These are phyloP conservation scores for Pichia sp. DNA, from an alignment of 1,139 yeast genomes.

Conservation along the genomic window DNA sequence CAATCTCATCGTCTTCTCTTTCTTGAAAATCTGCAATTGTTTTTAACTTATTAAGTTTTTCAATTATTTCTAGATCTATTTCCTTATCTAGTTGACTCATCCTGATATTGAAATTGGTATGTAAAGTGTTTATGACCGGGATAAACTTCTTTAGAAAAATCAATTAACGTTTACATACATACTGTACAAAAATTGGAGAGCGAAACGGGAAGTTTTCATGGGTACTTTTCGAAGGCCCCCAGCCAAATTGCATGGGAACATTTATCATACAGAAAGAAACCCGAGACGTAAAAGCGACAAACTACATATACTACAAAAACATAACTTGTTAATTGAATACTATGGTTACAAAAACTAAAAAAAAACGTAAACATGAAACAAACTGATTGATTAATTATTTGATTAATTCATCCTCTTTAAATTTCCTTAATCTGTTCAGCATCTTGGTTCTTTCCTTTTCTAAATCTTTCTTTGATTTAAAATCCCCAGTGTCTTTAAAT, in stretches of 20 bases:
- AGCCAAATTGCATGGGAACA: too few species aligned
- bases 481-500: neutral
- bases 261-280: too few species aligned
- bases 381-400: neutral
- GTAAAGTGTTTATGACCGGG: neutral
- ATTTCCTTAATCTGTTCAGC: constrained; percentile 1
- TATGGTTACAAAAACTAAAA: too few species aligned
- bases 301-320: too few species aligned
- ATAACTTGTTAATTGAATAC: too few species aligned
- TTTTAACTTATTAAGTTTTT: constrained; percentile 1
- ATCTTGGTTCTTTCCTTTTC: constrained; percentile 8
- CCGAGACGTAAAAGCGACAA: too few species aligned
- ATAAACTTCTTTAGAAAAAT: too few species aligned
- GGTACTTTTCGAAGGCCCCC: too few species aligned
- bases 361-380: too few species aligned
- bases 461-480: neutral
- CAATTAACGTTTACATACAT: too few species aligned
- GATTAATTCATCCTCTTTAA: constrained; percentile 1
- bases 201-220: too few species aligned
- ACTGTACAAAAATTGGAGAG: too few species aligned
- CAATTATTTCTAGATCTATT: neutral
- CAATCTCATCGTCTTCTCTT: constrained; percentile 4
- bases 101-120: neutral
- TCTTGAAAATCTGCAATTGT: neutral
- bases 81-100: neutral